Evolutionary conservation across 2,329 filamentous ascomycete genomes (phyloP).

Genomic region (Pseudogymnoascus verrucosus): DNA sequence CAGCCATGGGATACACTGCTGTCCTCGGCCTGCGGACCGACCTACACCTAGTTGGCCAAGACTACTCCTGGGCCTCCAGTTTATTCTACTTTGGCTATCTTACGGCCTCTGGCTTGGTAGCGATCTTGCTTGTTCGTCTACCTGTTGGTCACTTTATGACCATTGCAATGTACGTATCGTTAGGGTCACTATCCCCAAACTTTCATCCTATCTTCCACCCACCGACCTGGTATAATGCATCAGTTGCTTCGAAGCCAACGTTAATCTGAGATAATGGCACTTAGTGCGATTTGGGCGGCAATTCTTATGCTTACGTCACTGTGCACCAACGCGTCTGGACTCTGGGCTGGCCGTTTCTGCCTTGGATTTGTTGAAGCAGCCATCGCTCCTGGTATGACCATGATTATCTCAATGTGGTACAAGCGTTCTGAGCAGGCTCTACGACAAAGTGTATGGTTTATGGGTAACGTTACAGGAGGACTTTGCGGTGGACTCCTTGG

Average conservation of each 20-base stretch:
- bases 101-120: background rate
- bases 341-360: slow-evolving; percentile 21
- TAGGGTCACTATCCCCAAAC: background rate
- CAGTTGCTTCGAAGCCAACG: background rate
- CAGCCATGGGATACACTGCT: background rate
- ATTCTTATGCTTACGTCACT: slow-evolving; percentile 11
- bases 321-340: slow-evolving; percentile 14
- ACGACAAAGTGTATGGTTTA: slow-evolving; percentile 22
- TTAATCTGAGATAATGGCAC: background rate
- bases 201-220: background rate
- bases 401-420: slow-evolving; percentile 29
- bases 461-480: slow-evolving; percentile 13
- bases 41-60: slow-evolving; percentile 27
- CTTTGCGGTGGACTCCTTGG: slow-evolving; percentile 26
- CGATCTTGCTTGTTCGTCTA: slow-evolving; percentile 11
- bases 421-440: slow-evolving; percentile 27
- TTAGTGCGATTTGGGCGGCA: slow-evolving; percentile 7
- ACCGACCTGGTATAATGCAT: background rate
- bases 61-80: slow-evolving; percentile 10
- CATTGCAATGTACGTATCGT: slow-evolving; percentile 13
- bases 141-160: slow-evolving; percentile 12
- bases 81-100: slow-evolving; percentile 13
- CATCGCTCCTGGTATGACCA: slow-evolving; percentile 25
- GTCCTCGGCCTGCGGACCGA: slow-evolving; percentile 17
- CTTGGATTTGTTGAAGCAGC: slow-evolving; percentile 19